phyloP scores from a whole-genome alignment of 2,329 filamentous ascomycete genomes.

The Stenocarpella maydis region DNA sequence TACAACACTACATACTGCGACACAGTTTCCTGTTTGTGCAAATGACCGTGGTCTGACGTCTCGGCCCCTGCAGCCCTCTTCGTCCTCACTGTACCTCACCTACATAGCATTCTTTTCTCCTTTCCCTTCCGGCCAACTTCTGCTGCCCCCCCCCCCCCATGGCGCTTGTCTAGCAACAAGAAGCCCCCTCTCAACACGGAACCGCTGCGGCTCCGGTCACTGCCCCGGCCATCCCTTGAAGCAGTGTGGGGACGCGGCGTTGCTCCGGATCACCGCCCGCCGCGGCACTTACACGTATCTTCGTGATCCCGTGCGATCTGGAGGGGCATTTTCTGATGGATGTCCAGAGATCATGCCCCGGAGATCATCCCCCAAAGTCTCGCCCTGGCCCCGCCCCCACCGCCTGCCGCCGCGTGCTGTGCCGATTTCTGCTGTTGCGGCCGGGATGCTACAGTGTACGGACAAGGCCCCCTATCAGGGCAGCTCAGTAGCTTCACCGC shows the following conservation, averaged over 20 bases:
- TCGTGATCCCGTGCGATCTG: constrained; percentile 19
- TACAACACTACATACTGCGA: constrained; percentile 19
- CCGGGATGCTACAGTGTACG: neutral
- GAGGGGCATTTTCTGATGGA: constrained; percentile 8
- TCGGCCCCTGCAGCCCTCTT: constrained; percentile 13
- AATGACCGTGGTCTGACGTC: constrained; percentile 28
- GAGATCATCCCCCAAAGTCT: constrained; percentile 13
- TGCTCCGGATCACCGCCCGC: constrained; percentile 6
- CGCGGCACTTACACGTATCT: neutral
- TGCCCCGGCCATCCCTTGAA: neutral
- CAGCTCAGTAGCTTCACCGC: neutral
- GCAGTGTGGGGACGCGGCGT: constrained; percentile 11
- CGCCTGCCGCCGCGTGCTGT: neutral
- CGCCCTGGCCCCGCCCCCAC: neutral
- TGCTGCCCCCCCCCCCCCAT: neutral
- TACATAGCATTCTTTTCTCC: neutral
- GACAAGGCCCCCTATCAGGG: neutral
- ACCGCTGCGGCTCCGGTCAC: constrained; percentile 9
- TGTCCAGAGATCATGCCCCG: neutral
- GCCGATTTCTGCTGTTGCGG: neutral
- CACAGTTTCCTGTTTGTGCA: constrained; percentile 25
- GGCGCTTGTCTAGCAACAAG: neutral
- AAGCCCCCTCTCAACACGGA: neutral
- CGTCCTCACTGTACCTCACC: neutral
- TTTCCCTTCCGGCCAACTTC: constrained; percentile 21